Conservation (phyloP, 352 stramenopile species). For the Pythium grandisporangium region DNA sequence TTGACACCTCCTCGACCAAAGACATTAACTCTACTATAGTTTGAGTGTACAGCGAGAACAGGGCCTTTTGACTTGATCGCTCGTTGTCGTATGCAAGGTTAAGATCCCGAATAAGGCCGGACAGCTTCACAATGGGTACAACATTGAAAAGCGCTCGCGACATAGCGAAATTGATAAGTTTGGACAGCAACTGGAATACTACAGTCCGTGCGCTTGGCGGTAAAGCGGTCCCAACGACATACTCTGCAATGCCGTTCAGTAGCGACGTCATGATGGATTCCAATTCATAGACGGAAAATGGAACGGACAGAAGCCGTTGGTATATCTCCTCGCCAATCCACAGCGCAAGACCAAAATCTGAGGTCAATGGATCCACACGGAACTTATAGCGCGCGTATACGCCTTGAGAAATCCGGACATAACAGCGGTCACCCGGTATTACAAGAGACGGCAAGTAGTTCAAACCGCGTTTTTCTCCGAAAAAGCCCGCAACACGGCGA, state of each 20-base stretch:
- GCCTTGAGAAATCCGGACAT: constrained; percentile 47
- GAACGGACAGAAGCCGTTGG: constrained; percentile 34
- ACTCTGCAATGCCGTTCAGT: constrained; percentile 38
- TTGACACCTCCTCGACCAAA: constrained; percentile 48
- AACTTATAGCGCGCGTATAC: constrained; percentile 76
- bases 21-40: constrained; percentile 55
- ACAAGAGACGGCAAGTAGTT: constrained; percentile 58
- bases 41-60: constrained; percentile 61
- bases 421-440: constrained; percentile 50
- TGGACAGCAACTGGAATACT: constrained; percentile 42
- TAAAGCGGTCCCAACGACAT: constrained; percentile 21
- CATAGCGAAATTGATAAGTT: constrained; percentile 62
- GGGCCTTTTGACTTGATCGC: constrained; percentile 38
- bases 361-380: constrained; percentile 53
- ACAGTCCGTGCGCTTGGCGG: constrained; percentile 35
- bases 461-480: constrained; percentile 58
- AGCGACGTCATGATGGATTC: constrained; percentile 45
- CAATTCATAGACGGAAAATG: constrained; percentile 50
- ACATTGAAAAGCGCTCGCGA: constrained; percentile 33
- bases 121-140: constrained; percentile 51
- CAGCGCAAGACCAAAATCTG: constrained; percentile 60
- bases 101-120: constrained; percentile 38
- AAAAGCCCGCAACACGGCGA: constrained; percentile 62
- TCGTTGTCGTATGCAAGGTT: constrained; percentile 58
- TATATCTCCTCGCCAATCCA: constrained; percentile 68